These are phyloP conservation scores for Amanita rimosa DNA, from an alignment of 768 basidiomycete genomes.

Conservation along the genomic window DNA sequence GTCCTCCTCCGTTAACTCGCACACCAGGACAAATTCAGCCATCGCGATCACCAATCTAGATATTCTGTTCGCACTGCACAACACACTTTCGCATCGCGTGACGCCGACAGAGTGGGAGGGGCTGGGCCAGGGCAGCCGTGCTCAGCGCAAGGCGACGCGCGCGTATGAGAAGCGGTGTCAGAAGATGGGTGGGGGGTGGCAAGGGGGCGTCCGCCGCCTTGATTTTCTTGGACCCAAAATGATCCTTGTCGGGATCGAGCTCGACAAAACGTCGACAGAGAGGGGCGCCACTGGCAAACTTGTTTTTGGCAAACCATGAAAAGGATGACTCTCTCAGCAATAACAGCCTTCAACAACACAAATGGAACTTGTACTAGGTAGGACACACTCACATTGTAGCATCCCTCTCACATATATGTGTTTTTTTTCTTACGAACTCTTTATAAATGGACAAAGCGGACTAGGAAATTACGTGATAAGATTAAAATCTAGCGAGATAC, in stretches of 20 bases:
- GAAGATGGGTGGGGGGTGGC: slow-evolving; percentile 54
- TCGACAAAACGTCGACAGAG: slow-evolving; percentile 13
- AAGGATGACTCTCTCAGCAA: neutral
- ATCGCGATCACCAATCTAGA: slow-evolving; percentile 45
- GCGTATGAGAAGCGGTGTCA: slow-evolving; percentile 56
- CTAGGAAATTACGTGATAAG: neutral
- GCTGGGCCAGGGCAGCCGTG: slow-evolving; percentile 41
- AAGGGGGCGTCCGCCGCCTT: slow-evolving; percentile 52
- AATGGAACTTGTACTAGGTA: neutral
- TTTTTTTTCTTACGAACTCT: neutral
- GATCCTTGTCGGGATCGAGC: slow-evolving; percentile 47
- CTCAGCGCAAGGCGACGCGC: slow-evolving; percentile 45
- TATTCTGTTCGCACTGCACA: slow-evolving; percentile 48
- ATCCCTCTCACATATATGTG: neutral
- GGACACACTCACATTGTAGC: neutral
- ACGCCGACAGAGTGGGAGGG: slow-evolving; percentile 56
- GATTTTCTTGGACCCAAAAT: slow-evolving; percentile 60
- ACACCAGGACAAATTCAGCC: neutral
- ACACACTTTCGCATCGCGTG: slow-evolving; percentile 41
- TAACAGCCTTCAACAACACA: neutral
- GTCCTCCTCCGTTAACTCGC: neutral
- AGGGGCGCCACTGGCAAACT: slow-evolving; percentile 3
- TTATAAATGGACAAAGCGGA: neutral
- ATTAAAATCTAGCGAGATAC: neutral
- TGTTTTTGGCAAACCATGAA: slow-evolving; percentile 3